Evolutionary conservation across 495 filamentous ascomycete genomes (phyloP).

Genomic region (Aspergillus carlsbadensis): DNA sequence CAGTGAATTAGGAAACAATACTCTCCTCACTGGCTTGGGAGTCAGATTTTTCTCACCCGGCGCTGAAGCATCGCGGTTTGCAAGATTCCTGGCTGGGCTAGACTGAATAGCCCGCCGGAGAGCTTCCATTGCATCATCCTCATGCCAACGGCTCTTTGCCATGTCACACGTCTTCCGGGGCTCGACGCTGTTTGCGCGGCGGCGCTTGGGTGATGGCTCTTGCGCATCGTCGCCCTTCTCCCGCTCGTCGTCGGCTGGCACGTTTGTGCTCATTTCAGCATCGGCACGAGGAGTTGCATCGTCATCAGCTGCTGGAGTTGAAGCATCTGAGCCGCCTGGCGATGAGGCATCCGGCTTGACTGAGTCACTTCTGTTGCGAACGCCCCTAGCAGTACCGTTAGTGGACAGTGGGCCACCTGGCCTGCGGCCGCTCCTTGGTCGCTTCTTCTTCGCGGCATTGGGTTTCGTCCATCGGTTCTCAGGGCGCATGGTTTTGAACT

Average conservation of each 20-base stretch:
- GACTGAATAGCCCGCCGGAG: slow-evolving; percentile 66
- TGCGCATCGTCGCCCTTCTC: slow-evolving; percentile 28
- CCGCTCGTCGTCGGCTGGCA: slow-evolving; percentile 15
- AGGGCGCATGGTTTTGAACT: slow-evolving; percentile 81
- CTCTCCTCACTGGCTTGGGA: slow-evolving; percentile 64
- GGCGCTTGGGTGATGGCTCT: slow-evolving; percentile 34
- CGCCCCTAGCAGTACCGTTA: slow-evolving; percentile 27
- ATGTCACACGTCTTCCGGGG: slow-evolving; percentile 32
- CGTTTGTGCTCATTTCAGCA: slow-evolving; percentile 19
- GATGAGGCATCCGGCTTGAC: slow-evolving; percentile 36
- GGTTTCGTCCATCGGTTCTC: slow-evolving; percentile 74
- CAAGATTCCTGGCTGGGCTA: slow-evolving; percentile 64
- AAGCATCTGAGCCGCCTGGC: slow-evolving; percentile 42
- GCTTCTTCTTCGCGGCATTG: slow-evolving; percentile 37
- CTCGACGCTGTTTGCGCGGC: slow-evolving; percentile 44
- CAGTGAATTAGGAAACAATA: slow-evolving; percentile 68
- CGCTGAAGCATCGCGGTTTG: slow-evolving; percentile 66
- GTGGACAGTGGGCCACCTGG: slow-evolving; percentile 32
- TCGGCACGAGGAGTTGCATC: slow-evolving; percentile 36
- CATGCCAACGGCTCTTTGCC: slow-evolving; percentile 40
- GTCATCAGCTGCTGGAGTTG: slow-evolving; percentile 40
- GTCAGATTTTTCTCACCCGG: slow-evolving; percentile 54
- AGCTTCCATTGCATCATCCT: slow-evolving; percentile 55
- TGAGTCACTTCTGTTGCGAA: slow-evolving; percentile 32
- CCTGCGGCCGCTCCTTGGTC: slow-evolving; percentile 35